Percentiles rank a stretch among this genome's conserved stretches.
Conservation (phyloP, 192 early-diverging fungal genomes). For the Kickxella alabastrina region DNA sequence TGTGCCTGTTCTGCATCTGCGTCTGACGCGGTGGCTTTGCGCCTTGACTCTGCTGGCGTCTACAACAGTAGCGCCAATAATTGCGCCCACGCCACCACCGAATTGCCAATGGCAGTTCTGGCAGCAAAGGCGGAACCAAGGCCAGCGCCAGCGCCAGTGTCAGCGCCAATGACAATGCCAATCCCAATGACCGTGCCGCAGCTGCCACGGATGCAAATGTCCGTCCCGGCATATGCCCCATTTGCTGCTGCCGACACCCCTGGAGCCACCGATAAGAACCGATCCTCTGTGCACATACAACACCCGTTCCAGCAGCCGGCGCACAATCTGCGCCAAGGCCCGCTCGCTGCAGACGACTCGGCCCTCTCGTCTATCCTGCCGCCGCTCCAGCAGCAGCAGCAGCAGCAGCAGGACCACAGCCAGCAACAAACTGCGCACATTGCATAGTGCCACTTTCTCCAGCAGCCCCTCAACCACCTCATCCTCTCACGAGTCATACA, state of each 20-base stretch:
- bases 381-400: constrained; percentile 3
- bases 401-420: background rate
- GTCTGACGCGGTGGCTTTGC: no score
- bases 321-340: constrained; percentile 28
- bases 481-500: no score
- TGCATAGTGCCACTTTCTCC: no score
- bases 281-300: constrained; percentile 22
- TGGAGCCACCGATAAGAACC: constrained; percentile 18
- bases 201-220: no score
- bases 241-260: constrained; percentile 2
- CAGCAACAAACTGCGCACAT: constrained; percentile 3
- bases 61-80: constrained; percentile 32
- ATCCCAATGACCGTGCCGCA: no score
- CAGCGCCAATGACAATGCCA: no score
- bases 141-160: no score
- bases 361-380: background rate
- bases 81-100: constrained; percentile 11
- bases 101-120: no score
- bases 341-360: constrained; percentile 13
- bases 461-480: no score
- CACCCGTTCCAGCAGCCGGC: constrained; percentile 26
- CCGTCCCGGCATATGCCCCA: constrained; percentile 16
- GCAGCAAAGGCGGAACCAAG: no score
- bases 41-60: constrained; percentile 11
- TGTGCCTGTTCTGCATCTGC: no score